These are phyloP conservation scores for Talaromyces atroroseus DNA, from an alignment of 2,329 filamentous ascomycete genomes.

Conservation along the genomic window DNA sequence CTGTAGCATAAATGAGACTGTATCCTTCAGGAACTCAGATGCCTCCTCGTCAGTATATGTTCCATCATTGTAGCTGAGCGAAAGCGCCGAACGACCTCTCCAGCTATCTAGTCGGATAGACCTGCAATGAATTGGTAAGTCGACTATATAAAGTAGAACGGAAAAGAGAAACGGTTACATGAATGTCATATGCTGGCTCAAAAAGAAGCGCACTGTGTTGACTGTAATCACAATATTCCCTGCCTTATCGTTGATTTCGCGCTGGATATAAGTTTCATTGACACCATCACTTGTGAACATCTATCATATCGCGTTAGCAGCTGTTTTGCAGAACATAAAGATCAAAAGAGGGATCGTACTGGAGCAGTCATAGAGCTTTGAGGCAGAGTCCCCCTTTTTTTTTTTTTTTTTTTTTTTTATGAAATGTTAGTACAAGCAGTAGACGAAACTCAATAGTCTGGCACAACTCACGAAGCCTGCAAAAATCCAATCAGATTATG, in stretches of 20 bases:
- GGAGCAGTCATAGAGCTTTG: background rate
- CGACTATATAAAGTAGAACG: background rate
- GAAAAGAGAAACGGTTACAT: background rate
- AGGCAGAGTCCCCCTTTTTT: background rate
- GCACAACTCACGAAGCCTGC: background rate
- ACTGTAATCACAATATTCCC: background rate
- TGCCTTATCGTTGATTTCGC: slow-evolving; percentile 7
- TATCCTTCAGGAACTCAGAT: background rate
- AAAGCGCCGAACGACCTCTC: slow-evolving; percentile 3
- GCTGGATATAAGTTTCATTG: slow-evolving; percentile 8
- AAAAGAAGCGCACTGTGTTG: slow-evolving; percentile 5
- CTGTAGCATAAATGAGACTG: background rate
- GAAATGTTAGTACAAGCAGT: background rate
- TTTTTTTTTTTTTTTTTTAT: background rate
- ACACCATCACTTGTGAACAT: slow-evolving; percentile 10
- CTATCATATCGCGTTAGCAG: background rate
- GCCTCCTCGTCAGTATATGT: slow-evolving; percentile 8
- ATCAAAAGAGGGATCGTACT: background rate
- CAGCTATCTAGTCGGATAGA: slow-evolving; percentile 10
- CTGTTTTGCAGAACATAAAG: too few relatives aligned
- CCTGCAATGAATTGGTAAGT: background rate
- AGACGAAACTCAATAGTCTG: background rate
- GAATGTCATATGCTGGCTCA: slow-evolving; percentile 9
- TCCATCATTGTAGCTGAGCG: slow-evolving; percentile 8
- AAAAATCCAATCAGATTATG: background rate